Conservation (phyloP, 192 early-diverging fungal species). For the Linnemannia elongata region DNA sequence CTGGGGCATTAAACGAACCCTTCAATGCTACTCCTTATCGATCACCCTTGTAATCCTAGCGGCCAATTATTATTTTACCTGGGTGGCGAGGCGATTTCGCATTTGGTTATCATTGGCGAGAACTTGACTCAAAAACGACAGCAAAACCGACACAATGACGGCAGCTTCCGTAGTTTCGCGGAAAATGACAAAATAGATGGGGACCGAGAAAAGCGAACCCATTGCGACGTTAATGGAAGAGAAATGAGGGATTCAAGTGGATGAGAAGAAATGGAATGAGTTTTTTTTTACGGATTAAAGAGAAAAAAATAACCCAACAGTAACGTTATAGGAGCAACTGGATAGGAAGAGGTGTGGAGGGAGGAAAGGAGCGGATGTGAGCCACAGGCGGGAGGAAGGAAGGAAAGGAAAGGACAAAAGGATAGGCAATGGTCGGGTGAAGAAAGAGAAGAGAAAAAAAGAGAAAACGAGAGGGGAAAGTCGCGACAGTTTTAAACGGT, state of each 20-base stretch:
- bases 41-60: too few relatives aligned
- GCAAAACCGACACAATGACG: slow-evolving; percentile 87
- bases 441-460: slow-evolving; percentile 8
- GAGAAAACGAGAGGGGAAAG: neutral
- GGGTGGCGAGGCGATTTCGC: slow-evolving; percentile 28
- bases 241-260: neutral
- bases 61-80: slow-evolving; percentile 10
- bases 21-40: neutral
- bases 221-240: neutral
- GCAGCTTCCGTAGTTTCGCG: slow-evolving; percentile 89
- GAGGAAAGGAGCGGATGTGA: neutral
- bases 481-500: neutral
- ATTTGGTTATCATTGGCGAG: slow-evolving; percentile 19
- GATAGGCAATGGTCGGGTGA: neutral
- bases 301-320: neutral
- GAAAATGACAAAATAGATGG: slow-evolving; percentile 82
- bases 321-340: neutral
- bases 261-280: neutral
- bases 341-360: neutral
- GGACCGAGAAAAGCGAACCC: slow-evolving; percentile 46
- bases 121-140: slow-evolving; percentile 69
- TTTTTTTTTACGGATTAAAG: neutral
- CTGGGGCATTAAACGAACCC: slow-evolving; percentile 16
- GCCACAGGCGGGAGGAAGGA: neutral
- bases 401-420: neutral